A percentile compares a stretch with the other conserved stretches of the same genome.
Evolutionary conservation across 2,329 filamentous ascomycete species (phyloP).

Genomic region (Ophiostoma perfectum): DNA sequence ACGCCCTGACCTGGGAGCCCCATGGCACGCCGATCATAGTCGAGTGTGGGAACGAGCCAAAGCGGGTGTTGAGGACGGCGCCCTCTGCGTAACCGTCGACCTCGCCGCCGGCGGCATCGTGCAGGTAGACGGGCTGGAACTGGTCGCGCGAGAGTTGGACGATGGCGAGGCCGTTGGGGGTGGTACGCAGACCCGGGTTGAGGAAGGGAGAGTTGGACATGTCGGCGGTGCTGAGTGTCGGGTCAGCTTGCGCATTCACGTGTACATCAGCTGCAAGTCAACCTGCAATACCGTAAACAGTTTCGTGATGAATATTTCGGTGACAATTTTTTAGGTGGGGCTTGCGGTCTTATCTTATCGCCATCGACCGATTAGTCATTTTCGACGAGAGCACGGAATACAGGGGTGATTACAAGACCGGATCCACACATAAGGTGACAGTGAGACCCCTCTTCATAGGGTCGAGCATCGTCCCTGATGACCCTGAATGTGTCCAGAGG

Average conservation of each 20-base stretch:
- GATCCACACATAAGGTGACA: conserved; percentile 6
- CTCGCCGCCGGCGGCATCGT: conserved; percentile 50
- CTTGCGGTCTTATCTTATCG: conserved; percentile 2
- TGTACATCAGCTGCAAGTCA: no score
- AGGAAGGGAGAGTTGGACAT: conserved; percentile 67
- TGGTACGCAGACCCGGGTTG: conserved; percentile 58
- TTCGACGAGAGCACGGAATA: background rate
- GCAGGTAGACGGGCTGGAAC: conserved; percentile 68
- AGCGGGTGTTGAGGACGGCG: conserved; percentile 82
- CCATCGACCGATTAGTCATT: conserved; percentile 8
- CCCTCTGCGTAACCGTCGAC: conserved; percentile 70
- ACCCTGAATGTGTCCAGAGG: background rate
- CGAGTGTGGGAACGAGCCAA: conserved; percentile 81
- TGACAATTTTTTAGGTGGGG: conserved; percentile 9
- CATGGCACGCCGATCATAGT: conserved; percentile 74
- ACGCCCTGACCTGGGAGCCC: conserved; percentile 88
- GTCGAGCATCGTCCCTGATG: background rate
- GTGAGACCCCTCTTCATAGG: background rate
- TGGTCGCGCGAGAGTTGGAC: conserved; percentile 85
- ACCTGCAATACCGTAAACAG: background rate
- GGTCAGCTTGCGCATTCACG: background rate
- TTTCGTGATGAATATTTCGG: background rate
- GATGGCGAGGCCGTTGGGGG: conserved; percentile 66
- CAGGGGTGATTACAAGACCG: background rate
- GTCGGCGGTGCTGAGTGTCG: background rate